These are phyloP conservation scores for Parachaetomium inaequale DNA, from an alignment of 495 filamentous ascomycete genomes.

Conservation along the genomic window DNA sequence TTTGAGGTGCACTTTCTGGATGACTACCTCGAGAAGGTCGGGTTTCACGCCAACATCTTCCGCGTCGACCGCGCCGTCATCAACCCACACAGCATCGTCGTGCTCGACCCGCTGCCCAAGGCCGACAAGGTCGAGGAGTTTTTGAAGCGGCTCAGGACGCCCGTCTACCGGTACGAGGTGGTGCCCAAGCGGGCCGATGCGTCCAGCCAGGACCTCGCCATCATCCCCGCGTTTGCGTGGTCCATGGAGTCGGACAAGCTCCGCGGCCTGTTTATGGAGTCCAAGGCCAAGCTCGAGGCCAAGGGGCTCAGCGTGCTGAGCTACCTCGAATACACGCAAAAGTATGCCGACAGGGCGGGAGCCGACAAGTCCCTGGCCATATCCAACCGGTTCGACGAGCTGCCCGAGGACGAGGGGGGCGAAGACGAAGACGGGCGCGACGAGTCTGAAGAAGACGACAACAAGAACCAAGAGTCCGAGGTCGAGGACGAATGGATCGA, in stretches of 20 bases:
- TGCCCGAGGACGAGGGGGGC: background rate
- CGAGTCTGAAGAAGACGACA: background rate
- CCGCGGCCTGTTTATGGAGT: slow-evolving; percentile 1
- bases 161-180: slow-evolving; percentile 7
- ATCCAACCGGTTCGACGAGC: slow-evolving; percentile 10
- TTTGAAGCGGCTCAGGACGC: background rate
- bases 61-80: slow-evolving; percentile 2
- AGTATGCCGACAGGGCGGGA: background rate
- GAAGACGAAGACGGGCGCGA: background rate
- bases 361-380: background rate
- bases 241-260: background rate
- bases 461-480: background rate
- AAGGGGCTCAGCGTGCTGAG: slow-evolving; percentile 7
- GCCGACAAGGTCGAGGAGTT: slow-evolving; percentile 4
- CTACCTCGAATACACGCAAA: slow-evolving; percentile 10
- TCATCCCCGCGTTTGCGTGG: slow-evolving; percentile 9
- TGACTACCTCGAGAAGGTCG: slow-evolving; percentile 8
- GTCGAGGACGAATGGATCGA: background rate
- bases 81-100: slow-evolving; percentile 11
- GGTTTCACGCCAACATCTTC: background rate
- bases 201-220: slow-evolving; percentile 11
- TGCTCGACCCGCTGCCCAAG: slow-evolving; percentile 10
- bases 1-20: slow-evolving; percentile 8
- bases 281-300: slow-evolving; percentile 7
- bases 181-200: background rate